Percentiles rank a stretch among this genome's conserved stretches.
Conservation (phyloP, 805 yeast genomes). For the Sporopachydermia lactativora region DNA sequence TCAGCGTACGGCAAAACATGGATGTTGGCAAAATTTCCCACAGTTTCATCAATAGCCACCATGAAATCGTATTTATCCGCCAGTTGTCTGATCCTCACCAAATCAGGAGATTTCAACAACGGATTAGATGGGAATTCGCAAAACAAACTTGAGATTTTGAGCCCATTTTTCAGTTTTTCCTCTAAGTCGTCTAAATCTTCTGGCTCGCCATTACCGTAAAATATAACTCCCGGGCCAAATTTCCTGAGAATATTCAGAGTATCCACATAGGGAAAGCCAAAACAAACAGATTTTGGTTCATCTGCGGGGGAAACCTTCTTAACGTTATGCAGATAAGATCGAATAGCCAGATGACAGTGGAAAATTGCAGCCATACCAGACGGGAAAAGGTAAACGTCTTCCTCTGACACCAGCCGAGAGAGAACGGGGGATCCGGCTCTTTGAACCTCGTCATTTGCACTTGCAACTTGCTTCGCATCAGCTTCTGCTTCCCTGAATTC, state of each 20-base stretch:
- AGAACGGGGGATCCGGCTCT: conserved; percentile 11
- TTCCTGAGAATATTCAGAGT: conserved; percentile 74
- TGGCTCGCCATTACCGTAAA: conserved; percentile 75
- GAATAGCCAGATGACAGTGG: conserved; percentile 53
- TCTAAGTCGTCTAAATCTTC: conserved; percentile 50
- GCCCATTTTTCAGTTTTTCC: conserved; percentile 42
- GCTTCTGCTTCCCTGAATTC: conserved; percentile 7
- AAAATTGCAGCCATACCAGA: conserved; percentile 91
- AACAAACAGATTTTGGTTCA: conserved; percentile 50
- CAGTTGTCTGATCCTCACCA: conserved; percentile 46
- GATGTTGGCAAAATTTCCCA: conserved; percentile 79
- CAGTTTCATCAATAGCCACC: conserved; percentile 86
- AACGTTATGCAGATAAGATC: conserved; percentile 18
- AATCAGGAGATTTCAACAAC: conserved; percentile 71
- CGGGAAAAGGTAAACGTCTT: conserved; percentile 74
- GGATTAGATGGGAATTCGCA: conserved; percentile 96
- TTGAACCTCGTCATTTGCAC: conserved; percentile 7
- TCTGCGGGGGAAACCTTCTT: conserved; percentile 17
- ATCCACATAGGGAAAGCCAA: conserved; percentile 94
- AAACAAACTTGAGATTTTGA: conserved; percentile 59
- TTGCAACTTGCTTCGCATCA: not conserved
- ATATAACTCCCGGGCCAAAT: conserved; percentile 85
- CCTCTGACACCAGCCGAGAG: conserved; percentile 26
- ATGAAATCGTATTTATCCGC: conserved; percentile 61
- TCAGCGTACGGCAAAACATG: conserved; percentile 78